Base-by-base conservation (phyloP, 495 filamentous ascomycete genomes). In the Penicillium atrosanguineum region DNA sequence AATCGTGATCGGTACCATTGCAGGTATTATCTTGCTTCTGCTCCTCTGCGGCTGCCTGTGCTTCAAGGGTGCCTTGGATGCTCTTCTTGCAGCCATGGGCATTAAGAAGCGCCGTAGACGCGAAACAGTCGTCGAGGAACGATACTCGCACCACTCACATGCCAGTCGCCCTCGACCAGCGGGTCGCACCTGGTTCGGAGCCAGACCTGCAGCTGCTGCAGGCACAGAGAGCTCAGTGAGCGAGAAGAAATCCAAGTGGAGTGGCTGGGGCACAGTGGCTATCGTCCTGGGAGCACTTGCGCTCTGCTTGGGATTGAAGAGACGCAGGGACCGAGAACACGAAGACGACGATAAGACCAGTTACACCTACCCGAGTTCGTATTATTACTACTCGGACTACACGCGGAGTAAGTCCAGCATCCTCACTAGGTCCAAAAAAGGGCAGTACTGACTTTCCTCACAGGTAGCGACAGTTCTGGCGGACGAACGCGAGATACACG, bases 1-100 rank as follows among this genome's bases (percentile, higher is more conserved):
- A 40, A 96, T 96, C 58, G 91, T 96, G 55, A 87, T 96, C 44
- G 91, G 91, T 57, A 83, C 85, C 6, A 81, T 96, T 57, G 83
- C 81, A n/a, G 91, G 87, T 61, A 77, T 91, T 20, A 66, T 86
- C 44, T 68, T 95, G 2, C 76, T 95, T 15, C 63, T 89, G 11
- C 79, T 93, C 4, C 59, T 95, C 47, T 91, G 87, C 69, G 80
- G 84, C 65, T 91, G 82, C 75, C 82, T 84, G 71, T 87, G 90
- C 59, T 80, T 86, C 53, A 82, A 80, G 54, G 84, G 84, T 8
- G 69, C 84, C 18, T 78, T 88, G 67, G 80, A 87, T 50, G 79
- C 73, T 15, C 49, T 90, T 21, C 69, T 89, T 46, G 87, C 82
- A 29, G 72, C 88, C 47, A 78, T 95, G 46, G 90, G 89, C 25